Base-by-base conservation (phyloP, 2,329 filamentous ascomycete genomes). In the Epicoccum sorghinum region DNA sequence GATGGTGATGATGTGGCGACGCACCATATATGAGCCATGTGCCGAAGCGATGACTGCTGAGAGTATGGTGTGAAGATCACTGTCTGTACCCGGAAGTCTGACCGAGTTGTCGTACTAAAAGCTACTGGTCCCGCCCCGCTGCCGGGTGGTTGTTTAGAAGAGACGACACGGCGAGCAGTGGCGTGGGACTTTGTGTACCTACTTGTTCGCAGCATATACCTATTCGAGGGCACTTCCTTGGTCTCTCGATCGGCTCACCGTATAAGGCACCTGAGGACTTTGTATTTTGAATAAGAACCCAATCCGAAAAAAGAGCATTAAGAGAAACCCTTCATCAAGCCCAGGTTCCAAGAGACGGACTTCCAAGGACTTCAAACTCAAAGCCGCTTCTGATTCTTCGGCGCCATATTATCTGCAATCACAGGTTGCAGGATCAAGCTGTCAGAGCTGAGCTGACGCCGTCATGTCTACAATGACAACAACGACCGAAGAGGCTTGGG, bases 401-500 rank as follows among this genome's bases (percentile, higher is more conserved):
- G 6, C 27, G 27, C 27, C 27, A 29, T 6, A 7, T 6, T 9
- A 29, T 3, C 27, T 29, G 27, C 27, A 7, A 4, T 32, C n/a
- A 13, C 10, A n/a, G 6, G 22, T 9, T 18, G 9, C 38, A 23
- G 7, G 23, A 23, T 9, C 4, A 24, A 7, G 13, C 32, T 33
- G 13, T 12, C 10, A 13, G 32, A 33, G 32, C 13, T 33, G 32
- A 29, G 9, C 10, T 13, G 32, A 33, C n/a, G 7, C 3, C 22
- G n/a, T 27, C 12, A 42, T 65, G 58, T 58, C 61, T 12, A 45
- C 43, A 8, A 65, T 47, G 7, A 47, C 51, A 25, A 61, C 55
- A 9, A 24, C 61, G 27, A 60, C 48, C 3, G 22, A 60, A 42
- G 45, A 58, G 6, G 52, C 58, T 29, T 70, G 64, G 58, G 65